These are phyloP conservation scores for Eremothecium coryli DNA, from an alignment of 1,139 yeast genomes.

Conservation along the genomic window DNA sequence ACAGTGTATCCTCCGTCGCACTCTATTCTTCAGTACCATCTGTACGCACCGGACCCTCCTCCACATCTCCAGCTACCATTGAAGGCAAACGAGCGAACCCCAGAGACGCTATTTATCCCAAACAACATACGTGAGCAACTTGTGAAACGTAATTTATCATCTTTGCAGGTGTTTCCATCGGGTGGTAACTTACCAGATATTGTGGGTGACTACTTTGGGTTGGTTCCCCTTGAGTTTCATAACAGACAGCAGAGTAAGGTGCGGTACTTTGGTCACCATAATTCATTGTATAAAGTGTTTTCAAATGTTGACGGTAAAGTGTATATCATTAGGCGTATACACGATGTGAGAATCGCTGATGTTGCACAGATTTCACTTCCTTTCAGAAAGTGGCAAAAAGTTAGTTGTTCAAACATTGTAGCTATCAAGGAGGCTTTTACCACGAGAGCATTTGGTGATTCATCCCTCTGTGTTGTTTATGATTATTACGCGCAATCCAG, in stretches of 20 bases:
- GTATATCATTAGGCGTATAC: slow-evolving; percentile 68
- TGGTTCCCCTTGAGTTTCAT: slow-evolving; percentile 69
- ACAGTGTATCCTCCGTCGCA: slow-evolving; percentile 30
- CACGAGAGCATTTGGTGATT: slow-evolving; percentile 75
- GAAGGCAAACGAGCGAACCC: slow-evolving; percentile 60
- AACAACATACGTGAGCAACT: slow-evolving; percentile 63
- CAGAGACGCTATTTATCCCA: slow-evolving; percentile 62
- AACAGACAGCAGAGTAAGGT: slow-evolving; percentile 39
- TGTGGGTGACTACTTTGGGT: slow-evolving; percentile 75
- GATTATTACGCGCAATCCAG: slow-evolving; percentile 61
- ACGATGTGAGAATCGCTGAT: slow-evolving; percentile 49
- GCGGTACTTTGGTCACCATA: slow-evolving; percentile 47
- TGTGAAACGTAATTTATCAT: slow-evolving; percentile 70
- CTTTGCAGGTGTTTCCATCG: slow-evolving; percentile 47
- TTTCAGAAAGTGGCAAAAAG: slow-evolving; percentile 45
- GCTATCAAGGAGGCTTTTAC: slow-evolving; percentile 75
- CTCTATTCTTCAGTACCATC: slow-evolving; percentile 63
- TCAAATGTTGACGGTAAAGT: slow-evolving; percentile 72
- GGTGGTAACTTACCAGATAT: slow-evolving; percentile 33
- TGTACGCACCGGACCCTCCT: slow-evolving; percentile 85
- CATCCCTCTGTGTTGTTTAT: slow-evolving; percentile 52
- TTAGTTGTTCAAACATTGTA: slow-evolving; percentile 52
- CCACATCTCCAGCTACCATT: slow-evolving; percentile 55
- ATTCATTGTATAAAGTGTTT: slow-evolving; percentile 68
- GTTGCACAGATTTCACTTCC: slow-evolving; percentile 44